These are phyloP conservation scores for Gaeumannomyces tritici DNA, from an alignment of 2,329 filamentous ascomycete genomes.

Conservation along the genomic window DNA sequence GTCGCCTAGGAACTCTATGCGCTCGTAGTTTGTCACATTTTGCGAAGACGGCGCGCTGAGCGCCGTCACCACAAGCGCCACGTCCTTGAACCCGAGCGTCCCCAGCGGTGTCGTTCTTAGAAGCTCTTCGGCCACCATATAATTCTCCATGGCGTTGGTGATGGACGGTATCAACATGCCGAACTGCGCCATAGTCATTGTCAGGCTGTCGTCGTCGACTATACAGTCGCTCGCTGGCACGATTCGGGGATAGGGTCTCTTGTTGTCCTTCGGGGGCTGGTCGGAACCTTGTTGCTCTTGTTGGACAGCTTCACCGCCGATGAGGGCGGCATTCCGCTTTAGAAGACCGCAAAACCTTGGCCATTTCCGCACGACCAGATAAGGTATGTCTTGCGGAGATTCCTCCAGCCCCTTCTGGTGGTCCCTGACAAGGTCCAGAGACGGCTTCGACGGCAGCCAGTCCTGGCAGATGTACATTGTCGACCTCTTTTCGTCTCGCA, in stretches of 20 bases:
- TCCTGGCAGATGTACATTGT: constrained; percentile 32
- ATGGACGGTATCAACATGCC: constrained; percentile 64
- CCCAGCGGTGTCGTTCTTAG: constrained; percentile 39
- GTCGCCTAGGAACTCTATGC: constrained; percentile 82
- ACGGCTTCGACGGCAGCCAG: constrained; percentile 34
- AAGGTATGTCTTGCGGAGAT: constrained; percentile 33
- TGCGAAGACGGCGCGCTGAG: constrained; percentile 56
- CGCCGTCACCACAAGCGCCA: constrained; percentile 53
- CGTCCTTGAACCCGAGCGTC: constrained; percentile 41
- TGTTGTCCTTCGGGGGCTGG: constrained; percentile 8
- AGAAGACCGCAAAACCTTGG: constrained; percentile 40
- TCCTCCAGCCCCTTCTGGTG: constrained; percentile 25
- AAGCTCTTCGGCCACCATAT: constrained; percentile 53
- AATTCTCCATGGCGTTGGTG: constrained; percentile 56
- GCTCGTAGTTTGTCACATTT: constrained; percentile 63
- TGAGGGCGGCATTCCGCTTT: not conserved
- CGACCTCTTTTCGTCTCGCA: not conserved
- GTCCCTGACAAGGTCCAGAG: constrained; percentile 24
- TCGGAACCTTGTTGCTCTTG: constrained; percentile 38
- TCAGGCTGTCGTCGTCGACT: constrained; percentile 34
- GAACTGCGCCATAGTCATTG: constrained; percentile 30
- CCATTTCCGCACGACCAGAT: constrained; percentile 38
- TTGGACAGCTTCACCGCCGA: too few relatives aligned
- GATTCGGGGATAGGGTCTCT: constrained; percentile 31
- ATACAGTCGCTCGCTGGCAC: constrained; percentile 38